Percentiles rank a stretch among this genome's conserved stretches.
Conservation (phyloP, 2,329 filamentous ascomycete genomes). For the Blastomyces percursus region DNA sequence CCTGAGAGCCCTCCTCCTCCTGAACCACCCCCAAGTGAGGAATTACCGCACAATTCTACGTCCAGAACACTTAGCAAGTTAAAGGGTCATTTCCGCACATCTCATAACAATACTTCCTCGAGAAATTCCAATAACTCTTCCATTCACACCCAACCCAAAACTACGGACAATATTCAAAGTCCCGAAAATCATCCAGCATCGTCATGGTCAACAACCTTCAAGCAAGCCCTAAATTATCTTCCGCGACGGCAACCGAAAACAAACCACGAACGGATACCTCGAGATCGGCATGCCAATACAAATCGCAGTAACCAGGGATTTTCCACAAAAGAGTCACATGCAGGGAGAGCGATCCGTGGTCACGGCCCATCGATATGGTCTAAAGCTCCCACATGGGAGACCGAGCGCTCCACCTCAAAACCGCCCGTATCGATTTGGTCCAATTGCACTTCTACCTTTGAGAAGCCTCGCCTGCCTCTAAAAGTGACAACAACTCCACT, state of each 20-base stretch:
- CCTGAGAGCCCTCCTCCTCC: background rate
- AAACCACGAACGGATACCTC: background rate
- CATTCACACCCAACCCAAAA: background rate
- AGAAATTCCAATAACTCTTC: background rate
- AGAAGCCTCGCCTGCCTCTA: conserved; percentile 1
- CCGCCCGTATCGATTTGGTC: background rate
- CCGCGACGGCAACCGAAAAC: background rate
- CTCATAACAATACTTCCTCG: background rate
- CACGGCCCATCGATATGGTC: background rate
- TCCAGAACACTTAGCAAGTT: background rate
- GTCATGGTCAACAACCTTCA: background rate
- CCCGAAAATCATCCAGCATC: background rate
- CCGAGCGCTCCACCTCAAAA: background rate
- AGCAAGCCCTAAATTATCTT: background rate
- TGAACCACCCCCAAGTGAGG: background rate
- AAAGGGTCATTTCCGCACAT: background rate
- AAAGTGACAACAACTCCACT: conserved; percentile 1
- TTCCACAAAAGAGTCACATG: background rate
- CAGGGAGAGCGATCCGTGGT: background rate
- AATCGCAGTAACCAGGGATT: background rate
- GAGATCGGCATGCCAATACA: background rate
- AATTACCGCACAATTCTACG: background rate
- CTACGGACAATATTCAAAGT: background rate
- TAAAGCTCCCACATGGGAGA: background rate
- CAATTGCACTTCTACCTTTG: background rate